Percentiles rank a stretch among this genome's conserved stretches.
phyloP scores from a whole-genome alignment of 2,329 filamentous ascomycete genomes.

The Mycogone perniciosa region DNA sequence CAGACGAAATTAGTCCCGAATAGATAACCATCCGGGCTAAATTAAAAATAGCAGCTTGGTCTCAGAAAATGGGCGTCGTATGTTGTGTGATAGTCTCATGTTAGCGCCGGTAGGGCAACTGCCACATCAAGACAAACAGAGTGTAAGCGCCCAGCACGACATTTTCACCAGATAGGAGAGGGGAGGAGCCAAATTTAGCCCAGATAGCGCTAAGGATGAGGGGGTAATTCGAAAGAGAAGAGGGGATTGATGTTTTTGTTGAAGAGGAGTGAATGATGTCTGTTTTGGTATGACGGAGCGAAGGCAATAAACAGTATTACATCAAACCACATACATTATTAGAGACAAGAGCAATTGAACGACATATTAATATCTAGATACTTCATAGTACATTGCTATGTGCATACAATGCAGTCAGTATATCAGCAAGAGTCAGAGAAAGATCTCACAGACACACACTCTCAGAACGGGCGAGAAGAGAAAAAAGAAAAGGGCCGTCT shows the following conservation, averaged over 20 bases:
- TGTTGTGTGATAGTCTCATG: conserved; percentile 15
- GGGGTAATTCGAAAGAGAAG: conserved; percentile 11
- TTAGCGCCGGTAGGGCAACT: conserved; percentile 20
- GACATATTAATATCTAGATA: too few relatives aligned
- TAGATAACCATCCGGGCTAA: conserved; percentile 22
- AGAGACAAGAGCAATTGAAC: too few relatives aligned
- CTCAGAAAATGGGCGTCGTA: conserved; percentile 13
- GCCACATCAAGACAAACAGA: conserved; percentile 9
- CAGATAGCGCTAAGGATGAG: conserved; percentile 7
- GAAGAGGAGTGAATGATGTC: too few relatives aligned
- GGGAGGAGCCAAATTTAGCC: conserved; percentile 16
- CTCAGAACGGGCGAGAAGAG: background rate
- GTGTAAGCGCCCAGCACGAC: conserved; percentile 15
- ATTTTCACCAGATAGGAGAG: conserved; percentile 1
- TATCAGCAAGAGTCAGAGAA: too few relatives aligned
- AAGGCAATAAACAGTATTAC: too few relatives aligned
- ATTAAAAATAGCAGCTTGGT: conserved; percentile 31
- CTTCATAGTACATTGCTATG: too few relatives aligned
- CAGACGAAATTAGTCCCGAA: conserved; percentile 13
- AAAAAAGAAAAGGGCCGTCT: background rate
- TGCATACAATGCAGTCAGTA: too few relatives aligned
- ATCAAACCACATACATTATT: too few relatives aligned
- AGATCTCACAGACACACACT: too few relatives aligned
- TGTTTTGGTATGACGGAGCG: too few relatives aligned
- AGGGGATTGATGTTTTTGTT: conserved; percentile 1